These are phyloP conservation scores for Plasmodium cynomolgi DNA, from an alignment of 169 alveolate genomes.

Conservation along the genomic window DNA sequence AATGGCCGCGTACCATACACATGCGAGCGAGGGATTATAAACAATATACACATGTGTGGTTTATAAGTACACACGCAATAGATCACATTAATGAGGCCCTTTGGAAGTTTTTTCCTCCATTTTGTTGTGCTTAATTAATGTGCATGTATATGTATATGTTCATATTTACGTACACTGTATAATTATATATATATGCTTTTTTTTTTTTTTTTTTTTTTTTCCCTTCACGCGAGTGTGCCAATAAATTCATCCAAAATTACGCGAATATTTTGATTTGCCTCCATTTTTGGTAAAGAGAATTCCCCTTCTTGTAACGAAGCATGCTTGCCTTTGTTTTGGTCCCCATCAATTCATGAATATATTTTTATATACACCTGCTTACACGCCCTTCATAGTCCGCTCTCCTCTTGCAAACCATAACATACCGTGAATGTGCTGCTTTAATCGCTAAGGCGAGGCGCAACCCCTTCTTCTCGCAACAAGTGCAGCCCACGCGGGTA, in stretches of 20 bases:
- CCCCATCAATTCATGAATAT: neutral
- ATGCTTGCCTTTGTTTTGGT: neutral
- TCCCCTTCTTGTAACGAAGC: neutral
- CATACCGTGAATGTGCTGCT: neutral
- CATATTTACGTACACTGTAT: neutral
- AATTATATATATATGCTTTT: neutral
- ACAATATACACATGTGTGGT: neutral
- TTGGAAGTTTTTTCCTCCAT: neutral
- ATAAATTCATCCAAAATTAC: neutral
- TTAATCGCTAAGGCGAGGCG: neutral
- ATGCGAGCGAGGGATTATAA: neutral
- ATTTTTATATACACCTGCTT: neutral
- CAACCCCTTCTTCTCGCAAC: neutral
- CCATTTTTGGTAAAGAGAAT: neutral
- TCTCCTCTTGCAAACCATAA: neutral
- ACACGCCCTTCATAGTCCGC: neutral
- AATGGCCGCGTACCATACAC: neutral
- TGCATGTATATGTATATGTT: neutral
- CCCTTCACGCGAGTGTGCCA: neutral
- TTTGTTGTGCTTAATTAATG: slow-evolving; percentile 4
- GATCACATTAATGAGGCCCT: neutral
- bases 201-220: neutral
- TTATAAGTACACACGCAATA: neutral
- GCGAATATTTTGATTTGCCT: neutral
- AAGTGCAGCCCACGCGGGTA: neutral